A percentile compares a stretch with the other conserved stretches of the same genome.
These are phyloP conservation scores for Mycena venus DNA, from an alignment of 768 basidiomycete species.

Conservation along the genomic window DNA sequence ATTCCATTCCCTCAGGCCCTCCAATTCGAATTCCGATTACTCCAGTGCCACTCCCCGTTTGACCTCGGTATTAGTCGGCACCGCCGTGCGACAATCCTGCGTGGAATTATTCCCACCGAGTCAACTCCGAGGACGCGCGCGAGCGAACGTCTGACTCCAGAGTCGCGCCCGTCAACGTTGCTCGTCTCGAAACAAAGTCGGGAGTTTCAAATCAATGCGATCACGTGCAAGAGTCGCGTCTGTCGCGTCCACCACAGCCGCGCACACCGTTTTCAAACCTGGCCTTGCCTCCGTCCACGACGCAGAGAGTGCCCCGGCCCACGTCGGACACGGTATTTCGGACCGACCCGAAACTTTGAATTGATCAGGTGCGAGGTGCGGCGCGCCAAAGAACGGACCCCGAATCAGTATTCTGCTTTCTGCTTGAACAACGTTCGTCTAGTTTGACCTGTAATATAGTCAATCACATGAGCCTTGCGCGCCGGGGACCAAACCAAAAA, in stretches of 20 bases:
- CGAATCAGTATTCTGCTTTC: too few relatives aligned
- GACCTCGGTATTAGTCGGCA: background rate
- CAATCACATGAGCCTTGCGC: background rate
- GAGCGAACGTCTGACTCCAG: background rate
- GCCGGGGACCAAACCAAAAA: background rate
- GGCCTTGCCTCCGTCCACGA: background rate
- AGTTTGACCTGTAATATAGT: too few relatives aligned
- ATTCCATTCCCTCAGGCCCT: background rate
- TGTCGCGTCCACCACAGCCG: background rate
- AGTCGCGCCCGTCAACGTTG: background rate
- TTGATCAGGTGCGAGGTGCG: background rate
- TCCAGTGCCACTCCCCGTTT: background rate
- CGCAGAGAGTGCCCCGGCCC: background rate
- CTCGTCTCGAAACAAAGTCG: too few relatives aligned
- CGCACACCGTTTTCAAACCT: background rate
- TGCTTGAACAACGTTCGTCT: background rate
- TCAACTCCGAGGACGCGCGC: background rate
- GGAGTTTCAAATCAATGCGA: too few relatives aligned
- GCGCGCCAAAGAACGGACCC: background rate
- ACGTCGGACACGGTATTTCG: background rate
- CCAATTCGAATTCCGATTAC: too few relatives aligned
- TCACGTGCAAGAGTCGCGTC: background rate
- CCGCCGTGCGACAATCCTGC: slow-evolving; percentile 1
- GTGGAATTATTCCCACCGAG: background rate
- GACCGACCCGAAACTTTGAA: background rate